These are phyloP conservation scores for Rubroboletus satanas DNA, from an alignment of 768 basidiomycete species.

Conservation along the genomic window DNA sequence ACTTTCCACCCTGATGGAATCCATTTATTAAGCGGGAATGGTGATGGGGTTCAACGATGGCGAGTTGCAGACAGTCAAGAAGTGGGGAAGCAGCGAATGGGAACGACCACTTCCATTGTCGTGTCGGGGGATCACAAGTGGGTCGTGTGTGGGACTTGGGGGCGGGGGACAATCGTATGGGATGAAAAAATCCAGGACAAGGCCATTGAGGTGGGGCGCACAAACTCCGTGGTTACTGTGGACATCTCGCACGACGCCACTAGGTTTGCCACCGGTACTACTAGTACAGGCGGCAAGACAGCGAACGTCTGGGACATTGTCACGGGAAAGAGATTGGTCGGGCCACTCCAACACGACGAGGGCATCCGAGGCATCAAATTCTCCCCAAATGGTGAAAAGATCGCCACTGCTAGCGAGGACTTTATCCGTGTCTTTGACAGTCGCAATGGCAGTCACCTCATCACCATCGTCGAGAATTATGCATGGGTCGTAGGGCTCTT, in stretches of 20 bases:
- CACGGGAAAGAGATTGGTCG: neutral
- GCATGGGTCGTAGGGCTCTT: neutral
- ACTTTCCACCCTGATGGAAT: no score
- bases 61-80: no score
- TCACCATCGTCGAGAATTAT: neutral
- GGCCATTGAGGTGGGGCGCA: no score
- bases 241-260: neutral
- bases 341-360: neutral
- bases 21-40: no score
- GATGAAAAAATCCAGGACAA: no score
- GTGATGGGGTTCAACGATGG: no score
- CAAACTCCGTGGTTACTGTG: no score
- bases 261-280: neutral
- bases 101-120: no score
- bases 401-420: neutral
- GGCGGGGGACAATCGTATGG: no score
- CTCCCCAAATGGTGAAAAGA: neutral
- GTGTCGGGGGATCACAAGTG: no score
- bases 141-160: no score
- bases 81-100: no score
- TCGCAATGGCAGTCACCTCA: neutral
- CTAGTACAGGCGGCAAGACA: neutral
- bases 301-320: neutral
- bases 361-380: neutral
- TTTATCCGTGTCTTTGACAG: neutral